Conservation (phyloP, 176 grass and related monocot species). For the Phoenix roebelenii region DNA sequence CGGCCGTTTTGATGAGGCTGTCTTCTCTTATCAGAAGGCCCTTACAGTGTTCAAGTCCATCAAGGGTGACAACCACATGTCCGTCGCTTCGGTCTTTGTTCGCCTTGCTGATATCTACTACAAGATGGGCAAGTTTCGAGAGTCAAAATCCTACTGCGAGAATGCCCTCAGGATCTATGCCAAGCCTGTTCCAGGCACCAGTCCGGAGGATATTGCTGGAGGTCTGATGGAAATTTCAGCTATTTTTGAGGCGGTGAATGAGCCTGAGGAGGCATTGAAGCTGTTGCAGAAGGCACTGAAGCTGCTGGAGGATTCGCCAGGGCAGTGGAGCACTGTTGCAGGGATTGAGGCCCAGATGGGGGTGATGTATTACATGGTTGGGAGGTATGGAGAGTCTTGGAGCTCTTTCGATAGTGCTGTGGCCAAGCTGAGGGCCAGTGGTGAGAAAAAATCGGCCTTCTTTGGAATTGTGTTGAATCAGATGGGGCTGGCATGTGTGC, state of each 20-base stretch:
- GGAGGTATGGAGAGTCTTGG: constrained; percentile 64
- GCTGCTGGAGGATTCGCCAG: constrained; percentile 58
- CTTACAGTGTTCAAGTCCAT: constrained; percentile 80
- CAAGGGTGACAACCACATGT: constrained; percentile 59
- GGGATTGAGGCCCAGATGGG: constrained; percentile 95
- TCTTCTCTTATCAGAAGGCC: constrained; percentile 98
- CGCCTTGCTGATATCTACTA: constrained; percentile 87
- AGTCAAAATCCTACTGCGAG: constrained; percentile 92
- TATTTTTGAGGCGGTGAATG: constrained; percentile 78
- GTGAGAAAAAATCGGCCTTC: constrained; percentile 83
- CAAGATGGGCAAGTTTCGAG: constrained; percentile 62
- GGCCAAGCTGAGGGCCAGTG: constrained; percentile 62
- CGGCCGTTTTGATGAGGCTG: constrained; percentile 82
- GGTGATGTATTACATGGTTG: constrained; percentile 86
- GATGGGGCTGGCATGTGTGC: constrained; percentile 92
- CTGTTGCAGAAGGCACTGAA: constrained; percentile 75
- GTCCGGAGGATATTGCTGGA: constrained; percentile 71
- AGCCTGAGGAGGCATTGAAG: constrained; percentile 81
- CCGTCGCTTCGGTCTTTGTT: constrained; percentile 70
- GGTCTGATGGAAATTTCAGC: constrained; percentile 88
- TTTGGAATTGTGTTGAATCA: constrained; percentile 90
- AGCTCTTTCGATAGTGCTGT: constrained; percentile 73
- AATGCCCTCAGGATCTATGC: constrained; percentile 74
- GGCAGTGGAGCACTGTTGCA: constrained; percentile 91
- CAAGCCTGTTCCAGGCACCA: constrained; percentile 54